These are phyloP conservation scores for Tolypocladium amazonense DNA, from an alignment of 2,329 filamentous ascomycete species.

Conservation along the genomic window DNA sequence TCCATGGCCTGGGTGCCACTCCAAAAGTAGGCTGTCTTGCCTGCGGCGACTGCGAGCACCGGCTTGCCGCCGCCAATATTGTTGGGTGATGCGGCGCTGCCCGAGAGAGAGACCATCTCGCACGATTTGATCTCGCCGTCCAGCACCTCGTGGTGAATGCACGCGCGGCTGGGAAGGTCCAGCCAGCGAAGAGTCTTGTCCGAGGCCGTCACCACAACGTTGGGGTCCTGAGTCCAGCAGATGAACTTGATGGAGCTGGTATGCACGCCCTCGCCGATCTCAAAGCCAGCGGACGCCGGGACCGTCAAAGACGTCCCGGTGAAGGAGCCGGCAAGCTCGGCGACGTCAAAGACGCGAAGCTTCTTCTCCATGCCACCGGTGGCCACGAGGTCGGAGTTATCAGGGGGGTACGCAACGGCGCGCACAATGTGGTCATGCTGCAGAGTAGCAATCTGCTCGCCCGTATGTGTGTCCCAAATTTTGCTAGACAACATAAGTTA, in stretches of 20 bases:
- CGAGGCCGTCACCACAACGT: conserved; percentile 80
- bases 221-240: conserved; percentile 83
- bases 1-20: conserved; percentile 60
- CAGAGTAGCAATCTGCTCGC: conserved; percentile 77
- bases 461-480: conserved; percentile 94
- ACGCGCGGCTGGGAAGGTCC: conserved; percentile 67
- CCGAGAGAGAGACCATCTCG: conserved; percentile 67
- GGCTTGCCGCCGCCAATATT: conserved; percentile 58
- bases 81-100: conserved; percentile 43
- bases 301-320: conserved; percentile 34
- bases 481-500: conserved; percentile 47
- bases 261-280: conserved; percentile 80
- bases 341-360: conserved; percentile 83
- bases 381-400: conserved; percentile 73
- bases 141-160: conserved; percentile 66
- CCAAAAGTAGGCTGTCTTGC: conserved; percentile 90
- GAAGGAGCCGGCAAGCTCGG: conserved; percentile 38
- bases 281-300: conserved; percentile 57
- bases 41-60: conserved; percentile 83
- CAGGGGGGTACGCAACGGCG: conserved; percentile 78
- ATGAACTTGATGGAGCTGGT: conserved; percentile 90
- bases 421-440: conserved; percentile 94
- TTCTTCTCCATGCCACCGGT: conserved; percentile 97
- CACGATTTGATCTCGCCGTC: conserved; percentile 85
- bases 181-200: conserved; percentile 94